Percentiles rank a stretch among this genome's conserved stretches.
Conservation (phyloP, 1,284 basidiomycete genomes). For the Fistulinella staudtii region DNA sequence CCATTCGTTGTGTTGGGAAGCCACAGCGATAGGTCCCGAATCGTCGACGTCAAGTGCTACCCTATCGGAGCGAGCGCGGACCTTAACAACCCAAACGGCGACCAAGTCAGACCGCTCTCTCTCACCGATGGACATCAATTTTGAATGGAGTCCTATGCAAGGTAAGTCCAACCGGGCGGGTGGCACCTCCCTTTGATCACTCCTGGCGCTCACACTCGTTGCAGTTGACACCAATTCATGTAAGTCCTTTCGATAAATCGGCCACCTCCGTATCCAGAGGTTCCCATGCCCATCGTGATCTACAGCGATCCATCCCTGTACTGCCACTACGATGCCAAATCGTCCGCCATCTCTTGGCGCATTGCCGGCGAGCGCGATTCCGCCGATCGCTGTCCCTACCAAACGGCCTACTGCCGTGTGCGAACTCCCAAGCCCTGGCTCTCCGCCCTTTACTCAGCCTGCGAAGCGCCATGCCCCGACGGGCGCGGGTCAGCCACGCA, state of each 20-base stretch:
- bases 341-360: too few species aligned
- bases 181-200: too few species aligned
- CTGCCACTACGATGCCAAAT: background rate
- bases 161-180: too few species aligned
- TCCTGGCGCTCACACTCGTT: slow-evolving; percentile 6
- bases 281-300: slow-evolving; percentile 11
- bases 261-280: background rate
- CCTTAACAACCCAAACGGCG: slow-evolving; percentile 11
- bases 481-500: too few species aligned
- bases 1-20: slow-evolving; percentile 10
- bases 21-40: slow-evolving; percentile 15
- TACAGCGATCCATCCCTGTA: slow-evolving; percentile 1
- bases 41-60: slow-evolving; percentile 10
- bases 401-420: slow-evolving; percentile 17
- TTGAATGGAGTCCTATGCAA: slow-evolving; percentile 10
- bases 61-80: slow-evolving; percentile 24
- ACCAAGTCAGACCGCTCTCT: slow-evolving; percentile 9
- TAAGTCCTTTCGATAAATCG: background rate
- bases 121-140: slow-evolving; percentile 26
- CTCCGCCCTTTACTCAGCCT: slow-evolving; percentile 10
- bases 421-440: background rate
- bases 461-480: slow-evolving; percentile 21
- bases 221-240: background rate
- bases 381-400: slow-evolving; percentile 4
- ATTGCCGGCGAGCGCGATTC: too few species aligned